Percentiles rank a stretch among this genome's conserved stretches.
Evolutionary conservation across 2,329 filamentous ascomycete species (phyloP).

Genomic region (Hymenoscyphus infarciens): DNA sequence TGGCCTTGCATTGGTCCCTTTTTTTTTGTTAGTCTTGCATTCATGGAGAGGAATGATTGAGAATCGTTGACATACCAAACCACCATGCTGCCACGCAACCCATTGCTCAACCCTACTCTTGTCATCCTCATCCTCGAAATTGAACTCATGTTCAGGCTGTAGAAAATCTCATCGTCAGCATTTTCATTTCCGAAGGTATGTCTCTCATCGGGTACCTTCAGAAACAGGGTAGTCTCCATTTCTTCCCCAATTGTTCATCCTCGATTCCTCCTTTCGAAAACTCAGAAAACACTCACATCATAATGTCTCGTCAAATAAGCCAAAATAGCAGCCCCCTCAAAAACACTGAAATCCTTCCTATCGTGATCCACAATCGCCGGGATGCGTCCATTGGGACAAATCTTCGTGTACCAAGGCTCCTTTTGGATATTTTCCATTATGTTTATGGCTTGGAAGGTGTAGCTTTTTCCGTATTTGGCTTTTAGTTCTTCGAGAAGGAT

Average conservation of each 20-base stretch:
- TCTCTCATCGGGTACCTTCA: too few species aligned
- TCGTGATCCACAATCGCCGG: constrained; percentile 66
- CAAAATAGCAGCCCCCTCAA: constrained; percentile 72
- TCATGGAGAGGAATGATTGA: too few species aligned
- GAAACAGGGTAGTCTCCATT: too few species aligned
- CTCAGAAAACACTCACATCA: too few species aligned
- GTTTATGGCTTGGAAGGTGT: constrained; percentile 56
- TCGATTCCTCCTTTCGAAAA: too few species aligned
- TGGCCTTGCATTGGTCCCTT: constrained; percentile 74
- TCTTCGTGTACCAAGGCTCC: constrained; percentile 60
- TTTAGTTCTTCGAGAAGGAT: constrained; percentile 65
- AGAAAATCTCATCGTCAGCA: too few species aligned
- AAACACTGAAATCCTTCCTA: constrained; percentile 58
- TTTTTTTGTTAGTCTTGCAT: constrained; percentile 29
- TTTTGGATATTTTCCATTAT: constrained; percentile 63
- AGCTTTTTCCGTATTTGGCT: constrained; percentile 59
- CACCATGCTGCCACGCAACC: constrained; percentile 57
- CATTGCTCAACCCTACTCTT: constrained; percentile 51
- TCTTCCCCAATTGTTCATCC: too few species aligned
- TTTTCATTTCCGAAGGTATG: too few species aligned
- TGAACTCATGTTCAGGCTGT: constrained; percentile 62
- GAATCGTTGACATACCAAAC: constrained; percentile 26
- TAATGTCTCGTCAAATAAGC: constrained; percentile 71
- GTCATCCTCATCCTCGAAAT: constrained; percentile 52
- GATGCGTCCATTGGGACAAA: constrained; percentile 63